Evolutionary conservation across 805 yeast genomes (phyloP), one percentile per base, ranked within the genome.

Genomic region (Suhomyces xylopsoci): DNA sequence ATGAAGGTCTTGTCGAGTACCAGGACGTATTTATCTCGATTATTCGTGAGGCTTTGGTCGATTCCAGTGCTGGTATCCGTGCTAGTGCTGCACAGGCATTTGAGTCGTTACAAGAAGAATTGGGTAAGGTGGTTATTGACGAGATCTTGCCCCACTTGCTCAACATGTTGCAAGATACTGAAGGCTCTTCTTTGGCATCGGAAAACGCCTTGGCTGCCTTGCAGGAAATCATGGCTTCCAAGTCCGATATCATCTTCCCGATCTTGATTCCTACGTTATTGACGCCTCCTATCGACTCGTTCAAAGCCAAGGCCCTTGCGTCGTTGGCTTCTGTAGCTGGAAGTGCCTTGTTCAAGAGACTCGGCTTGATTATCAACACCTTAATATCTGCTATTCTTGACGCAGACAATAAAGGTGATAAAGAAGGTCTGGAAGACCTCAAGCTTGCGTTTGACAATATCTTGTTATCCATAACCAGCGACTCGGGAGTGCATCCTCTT

Each of bases 241-340:
- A 89, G 63, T 81, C 97, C 6, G 96, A 90, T 53, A 86, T 89
- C 3, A 89, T 96, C 52, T 91, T 96, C 91, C 97, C 98, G 47
- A 87, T 90, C 47, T 80, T 94, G 65, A 79, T 93, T 54, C 97
- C 98, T 44, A 82, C 96, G 0, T 78, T 94, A 64, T 77, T 93
- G 64, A 68, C 83, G 5, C 85, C 90, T 6, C 97, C 97, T 14
- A 84, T 92, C 51, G 90, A 89, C 59, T 77, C 83, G 0, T 85
- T 85, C 73, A 90, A 91, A 71, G 96, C 97, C n/a, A 79, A 81
- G 51, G 96, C 97, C 3, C 75, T 92, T 53, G 90, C 94, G 22
- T 83, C 96, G 0, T 79, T 92, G 66, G 96, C 96, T 0, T 84
- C 88, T 49, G 97, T 90, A 47, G 97, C 97, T 22, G 97, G 97